Base-by-base conservation (phyloP, 1,284 basidiomycete genomes). In the Moesziomyces aphidis region DNA sequence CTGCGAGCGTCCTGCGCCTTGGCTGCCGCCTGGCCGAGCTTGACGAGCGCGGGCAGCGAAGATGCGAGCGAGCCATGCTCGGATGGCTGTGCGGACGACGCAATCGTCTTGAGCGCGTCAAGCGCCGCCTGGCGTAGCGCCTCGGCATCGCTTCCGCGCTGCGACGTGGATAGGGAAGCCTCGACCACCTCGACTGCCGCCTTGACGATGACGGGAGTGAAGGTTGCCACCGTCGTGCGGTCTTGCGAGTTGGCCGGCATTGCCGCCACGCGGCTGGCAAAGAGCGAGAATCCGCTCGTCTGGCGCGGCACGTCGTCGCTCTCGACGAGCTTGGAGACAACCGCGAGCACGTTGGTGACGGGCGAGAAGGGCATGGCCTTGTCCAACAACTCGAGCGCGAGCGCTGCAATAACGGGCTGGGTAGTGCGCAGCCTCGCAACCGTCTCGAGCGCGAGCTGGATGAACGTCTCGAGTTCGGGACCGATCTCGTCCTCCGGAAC, bases 331-430 rank as follows among this genome's bases (percentile, higher is more conserved):
- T 48, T 54, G 5, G 60, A 55, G 39, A 75, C 74, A 17, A 82
- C 66, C 17, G 51, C 24, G 44, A 76, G 44, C 28, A 79, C 67
- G 24, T 72, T 65, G 45, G 56, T 58, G 49, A 78, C 61, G 22
- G 80, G 74, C 13, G 74, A 73, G 31, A 69, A 67, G 1, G 72
- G 74, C 71, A 82, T 75, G 23, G 72, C 73, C 23, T 61, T 57
- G 43, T 70, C 66, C 39, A 79, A 54, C 7, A 73, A 68, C 47
- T 72, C 63, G n/a, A 67, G 72, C 15, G 68, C 55, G 36, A 71
- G 61, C n/a, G 31, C 28, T 2, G 58, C 58, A 28, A 75, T 63
- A 5, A 54, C 28, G 23, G 73, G 55, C 39, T 71, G 62, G 26
- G 13, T 55, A 2, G 55, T 22, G 9, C 56, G 54, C n/a, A 55